A percentile compares a stretch with the other conserved stretches of the same genome.
Conservation (phyloP, 345 rosid species). For the sweet orange (Citrus sinensis) region DVS_A1.0 CM039161.1:22144501-22145000, state of each 20-base stretch:
- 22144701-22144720: background rate
- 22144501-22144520: conserved; percentile 68
- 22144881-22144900: no score
- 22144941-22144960: no score
- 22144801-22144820: no score
- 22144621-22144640: no score
- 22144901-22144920: no score
- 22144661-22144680: background rate
- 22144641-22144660: background rate
- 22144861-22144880: no score
- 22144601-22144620: background rate
- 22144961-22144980: no score
- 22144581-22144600: background rate
- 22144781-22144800: background rate
- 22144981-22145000: no score
- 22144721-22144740: background rate
- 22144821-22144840: no score
- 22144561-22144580: background rate
- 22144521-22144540: conserved; percentile 57
- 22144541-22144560: conserved; percentile 30
- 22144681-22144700: background rate
- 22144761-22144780: background rate
- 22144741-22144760: background rate
- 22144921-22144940: no score
- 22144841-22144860: no score